Base-by-base conservation (phyloP, 805 yeast genomes). In the Sugiyamaella qingdaonensis region DNA sequence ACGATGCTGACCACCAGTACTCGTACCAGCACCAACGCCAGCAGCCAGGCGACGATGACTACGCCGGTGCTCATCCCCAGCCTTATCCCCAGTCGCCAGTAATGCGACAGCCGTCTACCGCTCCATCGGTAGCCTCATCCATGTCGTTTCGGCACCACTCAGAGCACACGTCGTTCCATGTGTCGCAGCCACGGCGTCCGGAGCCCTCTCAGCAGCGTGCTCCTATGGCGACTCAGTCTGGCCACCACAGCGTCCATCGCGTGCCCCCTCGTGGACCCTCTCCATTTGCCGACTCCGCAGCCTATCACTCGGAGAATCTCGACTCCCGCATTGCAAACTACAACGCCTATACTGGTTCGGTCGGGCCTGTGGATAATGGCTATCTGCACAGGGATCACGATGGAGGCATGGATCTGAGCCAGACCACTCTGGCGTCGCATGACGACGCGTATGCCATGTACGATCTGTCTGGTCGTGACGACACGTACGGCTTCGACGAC, bases 401-500 rank as follows among this genome's bases (percentile, higher is more conserved):
- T 14, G 37, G 37, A 2, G 48, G 34, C 14, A n/a, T 45, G 37
- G 34, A 32, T 18, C 10, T 45, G 36, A 45, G 48, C 33, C 48
- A 45, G 21, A 29, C 48, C 10, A 31, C 33, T 9, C 19, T 45
- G 24, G 27, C 36, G 7, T 11, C 31, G 4, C 34, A 24, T 32
- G 37, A 29, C 14, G 48, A 32, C 11, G 43, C 59, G 16, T 58
- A 58, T 36, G 59, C 45, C 10, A 48, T 58, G 52, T 55, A 59
- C 46, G 62, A 59, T 33, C 48, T 59, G 44, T 46, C 56, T 19
- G 27, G 37, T 21, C 57, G 51, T 41, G 53, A 54, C 13, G 47
- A 32, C 18, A 55, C 52, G 13, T 61, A 53, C 16, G 48, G 49
- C 19, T 58, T 45, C 33, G 59, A 51, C 27, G 46, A 49, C 32